Percentiles rank a stretch among this genome's conserved stretches.
phyloP scores from a whole-genome alignment of 2,329 filamentous ascomycete species.

The Ascosphaera aggregata region DNA sequence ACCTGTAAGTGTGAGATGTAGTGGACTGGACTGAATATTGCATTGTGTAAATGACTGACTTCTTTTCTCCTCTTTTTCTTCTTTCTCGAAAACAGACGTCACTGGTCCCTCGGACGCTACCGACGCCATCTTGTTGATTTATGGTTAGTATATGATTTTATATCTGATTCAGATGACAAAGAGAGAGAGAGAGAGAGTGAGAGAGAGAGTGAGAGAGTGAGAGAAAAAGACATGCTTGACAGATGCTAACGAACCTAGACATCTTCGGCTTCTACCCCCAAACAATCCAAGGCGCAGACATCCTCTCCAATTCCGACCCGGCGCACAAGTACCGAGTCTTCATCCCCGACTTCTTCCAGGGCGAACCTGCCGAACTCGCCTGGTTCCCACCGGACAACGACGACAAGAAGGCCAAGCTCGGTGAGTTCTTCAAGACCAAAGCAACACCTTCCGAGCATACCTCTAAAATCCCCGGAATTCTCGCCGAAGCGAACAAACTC shows the following conservation, averaged over 20 bases:
- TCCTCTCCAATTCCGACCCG: constrained; percentile 39
- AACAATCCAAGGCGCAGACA: constrained; percentile 39
- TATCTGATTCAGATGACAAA: no score
- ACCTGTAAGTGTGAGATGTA: constrained; percentile 24
- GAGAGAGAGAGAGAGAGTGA: no score
- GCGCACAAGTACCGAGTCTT: constrained; percentile 56
- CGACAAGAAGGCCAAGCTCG: constrained; percentile 35
- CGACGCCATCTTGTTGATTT: constrained; percentile 33
- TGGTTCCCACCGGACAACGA: constrained; percentile 37
- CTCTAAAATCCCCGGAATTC: constrained; percentile 29
- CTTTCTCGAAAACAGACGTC: constrained; percentile 18
- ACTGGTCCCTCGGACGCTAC: constrained; percentile 33
- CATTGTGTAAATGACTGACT: constrained; percentile 1
- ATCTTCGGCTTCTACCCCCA: constrained; percentile 42
- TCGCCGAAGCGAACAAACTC: constrained; percentile 28
- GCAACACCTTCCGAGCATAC: constrained; percentile 35
- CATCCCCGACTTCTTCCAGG: constrained; percentile 81
- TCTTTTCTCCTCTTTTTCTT: constrained; percentile 1
- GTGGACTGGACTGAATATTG: not conserved
- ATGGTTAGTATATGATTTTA: constrained; percentile 17
- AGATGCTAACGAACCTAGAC: constrained; percentile 18
- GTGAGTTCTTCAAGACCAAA: constrained; percentile 32
- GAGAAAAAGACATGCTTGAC: no score
- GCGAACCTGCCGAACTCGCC: constrained; percentile 39
- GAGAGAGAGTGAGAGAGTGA: no score